A percentile compares a stretch with the other conserved stretches of the same genome.
Evolutionary conservation across 1,284 basidiomycete species (phyloP).

Genomic region (Fomitiporia mediterranea): DNA sequence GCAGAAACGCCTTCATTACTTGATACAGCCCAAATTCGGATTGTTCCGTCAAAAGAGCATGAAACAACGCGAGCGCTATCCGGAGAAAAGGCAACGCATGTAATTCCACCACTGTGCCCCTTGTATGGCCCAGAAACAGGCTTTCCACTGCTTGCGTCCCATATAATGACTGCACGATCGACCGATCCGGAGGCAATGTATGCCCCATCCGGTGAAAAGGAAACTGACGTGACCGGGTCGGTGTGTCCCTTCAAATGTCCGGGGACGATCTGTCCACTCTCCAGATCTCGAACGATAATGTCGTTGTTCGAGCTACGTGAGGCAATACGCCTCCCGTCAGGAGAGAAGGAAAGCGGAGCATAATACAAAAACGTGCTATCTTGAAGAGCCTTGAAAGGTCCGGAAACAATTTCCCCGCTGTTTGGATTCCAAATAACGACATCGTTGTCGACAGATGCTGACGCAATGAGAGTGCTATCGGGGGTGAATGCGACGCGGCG

Average conservation of each 20-base stretch:
- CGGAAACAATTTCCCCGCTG: background rate
- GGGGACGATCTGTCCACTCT: background rate
- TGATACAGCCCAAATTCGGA: slow-evolving; percentile 5
- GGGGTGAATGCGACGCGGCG: background rate
- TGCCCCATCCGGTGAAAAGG: slow-evolving; percentile 16
- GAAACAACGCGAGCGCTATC: background rate
- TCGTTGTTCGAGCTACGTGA: background rate
- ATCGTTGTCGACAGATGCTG: background rate
- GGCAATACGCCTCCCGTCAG: background rate
- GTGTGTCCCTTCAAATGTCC: slow-evolving; percentile 5
- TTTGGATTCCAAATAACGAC: background rate
- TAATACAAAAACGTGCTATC: background rate
- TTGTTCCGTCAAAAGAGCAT: background rate
- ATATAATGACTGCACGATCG: slow-evolving; percentile 15
- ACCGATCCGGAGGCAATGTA: slow-evolving; percentile 12
- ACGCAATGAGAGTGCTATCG: background rate
- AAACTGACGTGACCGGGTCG: background rate
- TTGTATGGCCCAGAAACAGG: background rate
- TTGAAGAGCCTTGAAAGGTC: background rate
- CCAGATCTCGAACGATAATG: background rate
- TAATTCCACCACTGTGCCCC: background rate
- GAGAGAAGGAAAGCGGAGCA: background rate
- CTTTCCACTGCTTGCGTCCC: slow-evolving; percentile 3
- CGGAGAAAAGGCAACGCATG: background rate
- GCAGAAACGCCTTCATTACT: background rate